These are phyloP conservation scores for Colletotrichum chrysophilum DNA, from an alignment of 2,329 filamentous ascomycete species.

Conservation along the genomic window DNA sequence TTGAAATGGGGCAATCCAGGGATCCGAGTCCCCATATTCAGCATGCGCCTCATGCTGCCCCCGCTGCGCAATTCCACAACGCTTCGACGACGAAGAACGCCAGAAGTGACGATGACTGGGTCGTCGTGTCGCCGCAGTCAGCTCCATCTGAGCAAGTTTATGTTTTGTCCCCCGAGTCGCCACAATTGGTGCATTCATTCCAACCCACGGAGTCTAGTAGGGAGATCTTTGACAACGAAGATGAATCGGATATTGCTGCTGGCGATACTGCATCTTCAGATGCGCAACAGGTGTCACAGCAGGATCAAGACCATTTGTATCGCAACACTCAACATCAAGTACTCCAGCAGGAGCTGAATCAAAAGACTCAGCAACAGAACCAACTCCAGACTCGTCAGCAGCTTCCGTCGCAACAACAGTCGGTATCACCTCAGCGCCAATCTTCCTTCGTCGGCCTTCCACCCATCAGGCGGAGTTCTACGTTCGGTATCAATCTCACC, in stretches of 20 bases:
- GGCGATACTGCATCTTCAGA: neutral
- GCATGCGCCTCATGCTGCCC: neutral
- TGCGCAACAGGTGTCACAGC: neutral
- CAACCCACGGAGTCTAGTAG: neutral
- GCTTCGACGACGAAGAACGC: neutral
- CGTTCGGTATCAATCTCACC: constrained; percentile 50
- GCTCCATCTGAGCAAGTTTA: constrained; percentile 26
- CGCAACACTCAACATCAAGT: constrained; percentile 18
- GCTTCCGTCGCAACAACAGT: constrained; percentile 14
- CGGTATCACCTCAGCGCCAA: constrained; percentile 41
- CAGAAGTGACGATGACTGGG: constrained; percentile 33
- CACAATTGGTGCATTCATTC: neutral
- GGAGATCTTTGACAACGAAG: neutral
- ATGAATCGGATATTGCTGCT: neutral
- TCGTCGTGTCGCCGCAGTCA: constrained; percentile 32
- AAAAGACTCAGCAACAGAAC: neutral
- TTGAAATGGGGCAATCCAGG: constrained; percentile 29
- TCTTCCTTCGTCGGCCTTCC: constrained; percentile 63
- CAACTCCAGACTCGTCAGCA: constrained; percentile 23
- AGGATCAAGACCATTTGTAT: neutral
- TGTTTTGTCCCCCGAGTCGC: constrained; percentile 26
- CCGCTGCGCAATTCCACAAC: neutral
- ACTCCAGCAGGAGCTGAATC: neutral
- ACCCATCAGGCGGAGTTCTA: constrained; percentile 62
- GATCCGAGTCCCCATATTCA: constrained; percentile 1